Evolutionary conservation across 768 basidiomycete species (phyloP).

Genomic region (Termitomyces heimii): DNA sequence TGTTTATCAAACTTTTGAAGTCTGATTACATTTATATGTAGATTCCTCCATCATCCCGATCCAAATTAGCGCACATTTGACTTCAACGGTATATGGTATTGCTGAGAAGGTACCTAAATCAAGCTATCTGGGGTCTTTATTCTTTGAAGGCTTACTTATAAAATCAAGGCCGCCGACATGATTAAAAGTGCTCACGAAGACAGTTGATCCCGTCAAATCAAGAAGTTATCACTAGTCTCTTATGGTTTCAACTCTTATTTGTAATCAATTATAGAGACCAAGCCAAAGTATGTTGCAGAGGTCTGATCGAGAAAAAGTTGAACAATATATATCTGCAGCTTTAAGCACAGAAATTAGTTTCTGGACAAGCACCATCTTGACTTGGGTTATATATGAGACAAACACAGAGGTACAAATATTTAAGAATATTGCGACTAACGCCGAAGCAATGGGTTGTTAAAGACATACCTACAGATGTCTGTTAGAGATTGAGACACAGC

Average conservation of each 20-base stretch:
- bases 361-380: not conserved
- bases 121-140: not conserved
- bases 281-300: not conserved
- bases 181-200: not conserved
- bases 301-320: not conserved
- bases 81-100: slow-evolving; percentile 9
- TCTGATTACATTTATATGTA: not conserved
- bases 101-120: slow-evolving; percentile 9
- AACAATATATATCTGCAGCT: not conserved
- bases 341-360: not conserved
- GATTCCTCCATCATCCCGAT: slow-evolving; percentile 12
- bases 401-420: not conserved
- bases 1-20: not conserved
- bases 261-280: not conserved
- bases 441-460: not conserved
- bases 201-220: not conserved
- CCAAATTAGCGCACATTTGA: slow-evolving; percentile 10
- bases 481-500: not conserved
- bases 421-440: not conserved
- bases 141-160: not conserved
- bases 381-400: not conserved
- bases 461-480: not conserved
- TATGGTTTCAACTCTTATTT: not conserved
- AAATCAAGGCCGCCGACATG: slow-evolving; percentile 8
- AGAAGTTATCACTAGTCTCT: not conserved